A percentile compares a stretch with the other conserved stretches of the same genome.
These are phyloP conservation scores for Zygotorulaspora sp. DNA, from an alignment of 805 yeast genomes.

Conservation along the genomic window DNA sequence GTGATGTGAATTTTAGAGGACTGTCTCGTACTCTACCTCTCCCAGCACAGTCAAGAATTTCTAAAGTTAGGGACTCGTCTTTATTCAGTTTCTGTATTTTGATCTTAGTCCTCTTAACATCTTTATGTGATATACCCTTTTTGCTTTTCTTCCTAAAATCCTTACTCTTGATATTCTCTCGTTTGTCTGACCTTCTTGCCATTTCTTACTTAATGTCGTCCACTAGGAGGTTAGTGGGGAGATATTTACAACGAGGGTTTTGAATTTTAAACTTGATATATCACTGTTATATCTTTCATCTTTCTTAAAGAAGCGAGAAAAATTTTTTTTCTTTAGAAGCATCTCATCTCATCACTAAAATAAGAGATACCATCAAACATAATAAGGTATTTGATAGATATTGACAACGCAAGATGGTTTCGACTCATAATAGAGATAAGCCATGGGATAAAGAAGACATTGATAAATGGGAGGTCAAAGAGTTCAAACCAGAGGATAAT, in stretches of 20 bases:
- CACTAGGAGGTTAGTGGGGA: too few species aligned
- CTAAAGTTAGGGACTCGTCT: conserved; percentile 11
- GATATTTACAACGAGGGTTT: too few species aligned
- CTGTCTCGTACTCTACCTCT: neutral
- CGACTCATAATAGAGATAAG: conserved; percentile 89
- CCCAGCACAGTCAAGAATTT: conserved; percentile 5
- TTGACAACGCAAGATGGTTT: conserved; percentile 56
- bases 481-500: conserved; percentile 85
- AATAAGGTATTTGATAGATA: neutral
- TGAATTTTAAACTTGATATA: neutral
- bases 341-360: conserved; percentile 4
- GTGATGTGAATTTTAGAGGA: conserved; percentile 3
- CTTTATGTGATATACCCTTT: conserved; percentile 18
- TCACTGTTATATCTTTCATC: neutral
- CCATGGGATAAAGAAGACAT: conserved; percentile 98
- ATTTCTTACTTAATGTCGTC: neutral
- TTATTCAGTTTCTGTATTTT: conserved; percentile 25
- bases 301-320: conserved; percentile 3
- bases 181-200: neutral
- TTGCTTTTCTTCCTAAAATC: conserved; percentile 9
- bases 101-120: conserved; percentile 27
- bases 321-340: conserved; percentile 7
- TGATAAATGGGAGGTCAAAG: conserved; percentile 88
- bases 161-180: conserved; percentile 4
- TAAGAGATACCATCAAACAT: neutral